These are phyloP conservation scores for Lasiodiplodia citricola DNA, from an alignment of 2,329 filamentous ascomycete species.

Conservation along the genomic window DNA sequence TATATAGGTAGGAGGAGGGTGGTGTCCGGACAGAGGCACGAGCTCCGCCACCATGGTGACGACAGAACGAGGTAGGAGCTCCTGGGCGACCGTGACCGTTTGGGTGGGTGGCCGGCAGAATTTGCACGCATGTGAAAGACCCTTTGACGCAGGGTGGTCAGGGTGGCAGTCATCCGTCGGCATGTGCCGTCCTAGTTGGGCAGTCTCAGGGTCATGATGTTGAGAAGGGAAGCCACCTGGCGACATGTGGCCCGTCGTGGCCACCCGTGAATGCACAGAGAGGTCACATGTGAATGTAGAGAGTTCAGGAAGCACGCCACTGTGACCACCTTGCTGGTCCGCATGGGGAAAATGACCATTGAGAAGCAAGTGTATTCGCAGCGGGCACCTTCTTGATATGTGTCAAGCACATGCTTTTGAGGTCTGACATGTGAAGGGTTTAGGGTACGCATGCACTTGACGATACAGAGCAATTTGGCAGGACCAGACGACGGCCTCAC, in stretches of 20 bases:
- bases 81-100: neutral
- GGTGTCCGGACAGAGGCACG: neutral
- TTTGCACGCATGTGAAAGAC: neutral
- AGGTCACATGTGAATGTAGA: neutral
- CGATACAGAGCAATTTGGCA: too few species aligned
- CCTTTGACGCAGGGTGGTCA: neutral
- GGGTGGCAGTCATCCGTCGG: neutral
- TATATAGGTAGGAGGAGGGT: neutral
- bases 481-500: too few species aligned
- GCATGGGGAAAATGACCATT: too few species aligned
- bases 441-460: too few species aligned
- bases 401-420: too few species aligned
- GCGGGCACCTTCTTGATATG: too few species aligned
- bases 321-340: too few species aligned
- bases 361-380: too few species aligned
- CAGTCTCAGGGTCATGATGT: neutral
- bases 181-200: neutral
- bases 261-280: neutral
- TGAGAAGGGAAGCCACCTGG: neutral
- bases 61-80: neutral
- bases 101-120: neutral
- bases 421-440: too few species aligned
- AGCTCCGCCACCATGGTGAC: neutral
- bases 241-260: neutral
- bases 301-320: neutral